A percentile compares a stretch with the other conserved stretches of the same genome.
These are phyloP conservation scores for Phytophthora agathidicida DNA, from an alignment of 352 stramenopile genomes.

Conservation along the genomic window DNA sequence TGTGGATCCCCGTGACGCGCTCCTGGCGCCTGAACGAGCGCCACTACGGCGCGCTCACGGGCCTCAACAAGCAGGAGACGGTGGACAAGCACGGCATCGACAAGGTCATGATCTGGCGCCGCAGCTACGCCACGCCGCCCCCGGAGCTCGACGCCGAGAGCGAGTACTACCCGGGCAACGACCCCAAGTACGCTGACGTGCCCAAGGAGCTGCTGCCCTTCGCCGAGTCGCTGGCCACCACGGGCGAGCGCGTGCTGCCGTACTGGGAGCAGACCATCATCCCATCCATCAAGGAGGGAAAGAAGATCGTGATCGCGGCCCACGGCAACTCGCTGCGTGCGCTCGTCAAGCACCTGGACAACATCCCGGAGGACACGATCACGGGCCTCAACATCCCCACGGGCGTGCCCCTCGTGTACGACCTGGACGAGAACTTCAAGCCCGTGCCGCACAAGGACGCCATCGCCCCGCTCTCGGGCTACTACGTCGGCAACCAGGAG, in stretches of 20 bases:
- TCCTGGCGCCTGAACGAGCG: slow-evolving; percentile 98
- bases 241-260: slow-evolving; percentile 94
- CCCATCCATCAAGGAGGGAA: slow-evolving; percentile 93
- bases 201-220: slow-evolving; percentile 91
- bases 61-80: slow-evolving; percentile 99
- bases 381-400: slow-evolving; percentile 97
- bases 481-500: slow-evolving; percentile 95
- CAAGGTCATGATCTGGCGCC: slow-evolving; percentile 97
- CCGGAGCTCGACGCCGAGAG: slow-evolving; percentile 90
- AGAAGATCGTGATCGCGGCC: slow-evolving; percentile 97
- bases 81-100: slow-evolving; percentile 98
- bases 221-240: slow-evolving; percentile 93
- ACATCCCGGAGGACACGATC: slow-evolving; percentile 97
- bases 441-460: slow-evolving; percentile 93
- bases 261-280: slow-evolving; percentile 97
- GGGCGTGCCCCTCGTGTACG: slow-evolving; percentile 95
- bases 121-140: slow-evolving; percentile 97
- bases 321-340: slow-evolving; percentile 98
- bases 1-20: slow-evolving; percentile 97
- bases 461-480: slow-evolving; percentile 83
- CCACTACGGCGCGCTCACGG: slow-evolving; percentile 98
- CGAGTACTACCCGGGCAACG: slow-evolving; percentile 90
- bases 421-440: slow-evolving; percentile 98
- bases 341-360: slow-evolving; percentile 98
- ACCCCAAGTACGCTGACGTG: slow-evolving; percentile 93